These are phyloP conservation scores for Stephania japonica DNA, from an alignment of 164 flowering plant species.

Conservation along the genomic window DNA sequence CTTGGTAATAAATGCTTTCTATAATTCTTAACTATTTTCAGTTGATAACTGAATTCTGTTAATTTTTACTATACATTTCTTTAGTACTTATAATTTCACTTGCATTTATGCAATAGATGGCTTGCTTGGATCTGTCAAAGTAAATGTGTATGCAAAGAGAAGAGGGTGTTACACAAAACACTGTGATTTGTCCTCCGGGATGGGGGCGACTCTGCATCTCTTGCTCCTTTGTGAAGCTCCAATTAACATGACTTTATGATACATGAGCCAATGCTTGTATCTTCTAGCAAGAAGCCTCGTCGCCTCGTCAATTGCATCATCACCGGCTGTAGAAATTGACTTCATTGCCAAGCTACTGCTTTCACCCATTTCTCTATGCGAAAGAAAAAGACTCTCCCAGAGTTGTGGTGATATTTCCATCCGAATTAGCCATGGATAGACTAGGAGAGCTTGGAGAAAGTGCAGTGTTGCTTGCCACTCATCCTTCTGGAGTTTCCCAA, in stretches of 20 bases:
- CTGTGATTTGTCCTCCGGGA: constrained; percentile 16
- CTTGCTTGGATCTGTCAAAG: neutral
- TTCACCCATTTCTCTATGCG: constrained; percentile 4
- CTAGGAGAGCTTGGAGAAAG: constrained; percentile 63
- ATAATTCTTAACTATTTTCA: neutral
- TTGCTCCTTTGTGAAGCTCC: constrained; percentile 30
- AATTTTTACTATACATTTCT: neutral
- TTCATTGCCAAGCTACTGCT: constrained; percentile 7
- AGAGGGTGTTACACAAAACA: constrained; percentile 24
- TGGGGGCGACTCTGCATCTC: constrained; percentile 13
- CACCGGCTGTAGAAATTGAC: constrained; percentile 10
- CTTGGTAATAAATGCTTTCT: neutral
- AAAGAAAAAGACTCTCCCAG: constrained; percentile 32
- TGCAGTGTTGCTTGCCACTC: constrained; percentile 66
- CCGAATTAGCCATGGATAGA: constrained; percentile 39
- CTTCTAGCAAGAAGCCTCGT: constrained; percentile 41
- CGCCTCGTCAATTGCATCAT: constrained; percentile 28
- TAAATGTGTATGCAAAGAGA: neutral
- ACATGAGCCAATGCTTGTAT: constrained; percentile 62
- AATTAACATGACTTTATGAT: constrained; percentile 52
- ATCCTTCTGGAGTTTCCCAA: constrained; percentile 48
- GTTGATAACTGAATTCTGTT: neutral
- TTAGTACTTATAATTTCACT: neutral
- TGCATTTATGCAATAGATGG: neutral
- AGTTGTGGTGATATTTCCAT: constrained; percentile 43